phyloP scores from a whole-genome alignment of 768 basidiomycete genomes.

The Pleurotus platypus region DNA sequence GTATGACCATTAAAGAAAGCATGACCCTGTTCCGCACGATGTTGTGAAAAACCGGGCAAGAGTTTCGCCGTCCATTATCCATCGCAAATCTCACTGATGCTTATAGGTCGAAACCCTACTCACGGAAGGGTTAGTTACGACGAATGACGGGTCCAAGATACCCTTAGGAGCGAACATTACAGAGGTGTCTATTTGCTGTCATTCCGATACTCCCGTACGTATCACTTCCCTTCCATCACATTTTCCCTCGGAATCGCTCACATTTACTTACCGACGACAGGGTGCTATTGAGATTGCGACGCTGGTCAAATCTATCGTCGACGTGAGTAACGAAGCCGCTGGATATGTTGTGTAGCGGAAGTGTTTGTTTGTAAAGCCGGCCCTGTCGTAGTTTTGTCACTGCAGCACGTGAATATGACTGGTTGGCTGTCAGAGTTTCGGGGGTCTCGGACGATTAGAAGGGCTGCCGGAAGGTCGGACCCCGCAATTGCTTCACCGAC shows the following conservation, averaged over 20 bases:
- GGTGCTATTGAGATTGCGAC: slow-evolving; percentile 50
- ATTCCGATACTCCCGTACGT: slow-evolving; percentile 58
- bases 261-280: slow-evolving; percentile 19
- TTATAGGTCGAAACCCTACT: slow-evolving; percentile 43
- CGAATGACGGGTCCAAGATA: slow-evolving; percentile 34
- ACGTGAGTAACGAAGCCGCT: slow-evolving; percentile 41
- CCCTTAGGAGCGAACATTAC: slow-evolving; percentile 39
- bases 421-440: no score
- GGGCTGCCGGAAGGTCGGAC: no score
- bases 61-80: neutral
- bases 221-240: slow-evolving; percentile 1
- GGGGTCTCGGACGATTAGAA: no score
- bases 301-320: slow-evolving; percentile 52
- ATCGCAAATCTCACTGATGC: neutral
- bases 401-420: no score
- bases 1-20: slow-evolving; percentile 31
- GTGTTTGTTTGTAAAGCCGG: no score
- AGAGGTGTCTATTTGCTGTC: slow-evolving; percentile 61
- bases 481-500: no score
- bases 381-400: no score
- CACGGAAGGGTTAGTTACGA: slow-evolving; percentile 41
- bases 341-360: slow-evolving; percentile 19
- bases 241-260: neutral
- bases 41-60: slow-evolving; percentile 42
- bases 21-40: slow-evolving; percentile 41